Base-by-base conservation (phyloP, 2,329 filamentous ascomycete species). In the Cytospora mali region DNA sequence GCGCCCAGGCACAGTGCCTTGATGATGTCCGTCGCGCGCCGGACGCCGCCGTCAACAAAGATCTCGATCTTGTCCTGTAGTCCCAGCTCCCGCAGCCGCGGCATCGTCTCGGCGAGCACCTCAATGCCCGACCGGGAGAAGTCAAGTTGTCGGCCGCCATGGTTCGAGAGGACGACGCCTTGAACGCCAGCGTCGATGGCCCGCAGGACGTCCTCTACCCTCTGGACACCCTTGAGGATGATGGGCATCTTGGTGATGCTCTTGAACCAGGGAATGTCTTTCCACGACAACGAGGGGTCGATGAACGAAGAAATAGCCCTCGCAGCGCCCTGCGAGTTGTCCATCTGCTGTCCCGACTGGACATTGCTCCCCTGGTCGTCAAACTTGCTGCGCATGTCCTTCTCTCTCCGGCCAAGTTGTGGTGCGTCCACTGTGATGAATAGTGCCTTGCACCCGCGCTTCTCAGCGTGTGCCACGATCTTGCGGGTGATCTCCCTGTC, bases 361-460 rank as follows among this genome's bases (percentile, higher is more conserved):
- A 98, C 92, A 71, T 88, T 90, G 29, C 89, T 90, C 10, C 93
- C 94, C 16, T 85, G 84, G 69, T 97, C 94, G 42, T 86, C 86
- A 74, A 96, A 96, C 77, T 98, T 98, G 68, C 85, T 86, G 46
- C 95, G 91, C 95, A 98, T 98, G 75, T 98, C 95, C 80, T 98
- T 99, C 77, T 99, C 95, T 68, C 95, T 85, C 46, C 95, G 88
- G 49, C 95, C 95, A 25, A 99, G 88, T 76, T 98, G 94, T 6
- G 95, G 95, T 58, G 95, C 95, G 75, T 99, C 95, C 60, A 99
- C 95, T 2, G 95, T 99, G 79, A 99, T 97, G 82, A 99, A 99
- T 21, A 99, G 87, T 11, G 90, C 95, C 77, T 92, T 95, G 83
- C 95, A 98, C 29, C 95, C 95, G 62, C 95, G 89, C 72, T 81